Evolutionary conservation across 2,329 filamentous ascomycete genomes (phyloP).

Genomic region (Zopfia rhizophila): DNA sequence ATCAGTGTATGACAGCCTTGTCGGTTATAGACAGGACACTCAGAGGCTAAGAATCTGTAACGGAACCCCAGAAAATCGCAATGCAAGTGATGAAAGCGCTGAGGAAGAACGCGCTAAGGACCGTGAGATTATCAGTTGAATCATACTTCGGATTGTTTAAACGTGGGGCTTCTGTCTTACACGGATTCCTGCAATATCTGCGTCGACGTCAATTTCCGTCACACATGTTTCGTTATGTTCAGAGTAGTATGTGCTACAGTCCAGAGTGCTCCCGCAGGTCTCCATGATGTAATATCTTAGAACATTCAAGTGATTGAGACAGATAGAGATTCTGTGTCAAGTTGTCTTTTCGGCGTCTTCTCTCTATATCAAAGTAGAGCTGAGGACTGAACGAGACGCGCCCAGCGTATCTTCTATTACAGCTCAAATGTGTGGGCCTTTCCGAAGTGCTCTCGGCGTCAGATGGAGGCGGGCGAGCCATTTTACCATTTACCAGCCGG

Average conservation of each 20-base stretch:
- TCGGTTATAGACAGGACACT: not conserved
- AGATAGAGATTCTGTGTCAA: too few species aligned
- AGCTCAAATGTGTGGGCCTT: too few species aligned
- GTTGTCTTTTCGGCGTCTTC: too few species aligned
- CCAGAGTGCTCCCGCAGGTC: constrained; percentile 10
- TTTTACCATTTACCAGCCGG: too few species aligned
- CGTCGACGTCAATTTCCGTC: constrained; percentile 6
- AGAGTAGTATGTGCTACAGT: constrained; percentile 12
- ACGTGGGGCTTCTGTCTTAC: constrained; percentile 1
- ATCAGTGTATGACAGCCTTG: not conserved
- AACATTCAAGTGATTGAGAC: too few species aligned
- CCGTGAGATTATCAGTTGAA: not conserved
- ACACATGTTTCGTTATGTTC: constrained; percentile 1
- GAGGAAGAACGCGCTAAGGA: constrained; percentile 1
- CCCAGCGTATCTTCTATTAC: too few species aligned
- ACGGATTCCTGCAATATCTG: constrained; percentile 9
- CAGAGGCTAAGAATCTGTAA: constrained; percentile 2
- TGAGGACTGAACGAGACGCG: too few species aligned
- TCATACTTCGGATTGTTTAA: too few species aligned
- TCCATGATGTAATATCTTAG: too few species aligned
- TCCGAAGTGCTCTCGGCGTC: too few species aligned
- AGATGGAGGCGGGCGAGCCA: too few species aligned
- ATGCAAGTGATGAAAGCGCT: not conserved
- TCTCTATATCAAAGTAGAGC: too few species aligned
- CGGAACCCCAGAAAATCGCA: constrained; percentile 2